Evolutionary conservation across 352 stramenopile species (phyloP), one percentile per base, ranked within the genome.

Genomic region (Vaucheria bursata): DNA sequence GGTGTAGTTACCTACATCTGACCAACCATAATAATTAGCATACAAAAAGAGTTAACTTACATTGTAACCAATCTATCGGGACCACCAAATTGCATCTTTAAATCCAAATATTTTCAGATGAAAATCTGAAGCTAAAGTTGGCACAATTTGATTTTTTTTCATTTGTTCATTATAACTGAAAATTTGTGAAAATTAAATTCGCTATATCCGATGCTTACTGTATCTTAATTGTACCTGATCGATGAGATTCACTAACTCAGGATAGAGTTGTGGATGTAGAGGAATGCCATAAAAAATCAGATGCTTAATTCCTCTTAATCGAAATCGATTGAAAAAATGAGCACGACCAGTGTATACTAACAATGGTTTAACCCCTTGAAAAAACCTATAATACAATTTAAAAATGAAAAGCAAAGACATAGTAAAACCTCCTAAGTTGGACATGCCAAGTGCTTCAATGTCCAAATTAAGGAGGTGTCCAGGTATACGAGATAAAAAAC

Each of bases 251-350:
- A 91, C 85, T 52, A 93, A 79, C 33, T 89, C 86, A 1, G 88
- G 53, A 82, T 93, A 95, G 66, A 94, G 91, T 34, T 91, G 80
- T 4, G 87, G 75, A 82, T 92, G 86, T 65, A 93, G 88, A 1
- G 90, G 90, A 31, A 93, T 81, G 25, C 87, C 88, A 75, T 92
- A 90, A 71, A 94, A 92, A 65, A 94, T 87, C 5, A 94, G 52
- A 83, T 92, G 87, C 25, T 83, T 77, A 7, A 87, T 87, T 66
- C 90, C 90, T 64, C 90, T 89, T 66, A 95, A 91, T n/a, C 78
- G 80, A 69, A 91, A 90, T 0, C 89, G 81, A 35, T 88, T 78
- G 73, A 91, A 94, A 71, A 90, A 94, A 73, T 93, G 88, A 8
- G 85, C 85, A 73, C 90, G 81, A 31, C 89, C 90, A 5, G 88